Conservation (phyloP, 2,329 filamentous ascomycete species). For the Xylaria sp. region DNA sequence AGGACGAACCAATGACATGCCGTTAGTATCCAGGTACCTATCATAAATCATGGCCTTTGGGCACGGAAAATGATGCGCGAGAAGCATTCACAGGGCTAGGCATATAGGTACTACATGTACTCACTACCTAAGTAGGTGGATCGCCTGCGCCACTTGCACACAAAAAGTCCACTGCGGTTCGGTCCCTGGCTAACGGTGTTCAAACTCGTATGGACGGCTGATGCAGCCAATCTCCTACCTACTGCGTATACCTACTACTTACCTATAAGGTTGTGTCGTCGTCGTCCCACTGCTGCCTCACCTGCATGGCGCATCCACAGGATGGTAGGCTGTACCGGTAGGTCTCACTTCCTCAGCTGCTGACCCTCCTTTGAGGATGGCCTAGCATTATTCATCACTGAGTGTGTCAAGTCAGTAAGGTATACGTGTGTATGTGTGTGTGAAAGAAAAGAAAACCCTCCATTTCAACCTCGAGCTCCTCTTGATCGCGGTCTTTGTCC, state of each 20-base stretch:
- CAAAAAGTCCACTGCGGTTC: constrained; percentile 29
- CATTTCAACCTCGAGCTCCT: neutral
- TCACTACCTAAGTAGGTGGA: neutral
- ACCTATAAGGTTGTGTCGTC: constrained; percentile 4
- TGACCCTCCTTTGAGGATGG: neutral
- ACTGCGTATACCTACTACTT: no score
- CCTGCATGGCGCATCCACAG: constrained; percentile 22
- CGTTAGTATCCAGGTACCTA: constrained; percentile 4
- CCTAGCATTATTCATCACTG: neutral
- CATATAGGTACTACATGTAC: no score
- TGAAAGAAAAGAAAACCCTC: neutral
- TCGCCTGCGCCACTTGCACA: constrained; percentile 12
- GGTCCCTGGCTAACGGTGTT: constrained; percentile 2
- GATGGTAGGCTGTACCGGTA: constrained; percentile 1
- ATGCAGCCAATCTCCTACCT: constrained; percentile 9
- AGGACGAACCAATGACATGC: neutral
- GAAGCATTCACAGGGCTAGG: no score
- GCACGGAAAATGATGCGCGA: no score
- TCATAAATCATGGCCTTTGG: constrained; percentile 22
- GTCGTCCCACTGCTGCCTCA: constrained; percentile 27
- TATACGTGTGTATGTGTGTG: no score
- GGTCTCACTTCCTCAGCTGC: constrained; percentile 21
- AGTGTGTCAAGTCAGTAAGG: no score
- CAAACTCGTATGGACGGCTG: neutral
- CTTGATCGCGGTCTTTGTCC: no score